These are phyloP conservation scores for Diutina sp. DNA, from an alignment of 1,139 yeast genomes.

Conservation along the genomic window DNA sequence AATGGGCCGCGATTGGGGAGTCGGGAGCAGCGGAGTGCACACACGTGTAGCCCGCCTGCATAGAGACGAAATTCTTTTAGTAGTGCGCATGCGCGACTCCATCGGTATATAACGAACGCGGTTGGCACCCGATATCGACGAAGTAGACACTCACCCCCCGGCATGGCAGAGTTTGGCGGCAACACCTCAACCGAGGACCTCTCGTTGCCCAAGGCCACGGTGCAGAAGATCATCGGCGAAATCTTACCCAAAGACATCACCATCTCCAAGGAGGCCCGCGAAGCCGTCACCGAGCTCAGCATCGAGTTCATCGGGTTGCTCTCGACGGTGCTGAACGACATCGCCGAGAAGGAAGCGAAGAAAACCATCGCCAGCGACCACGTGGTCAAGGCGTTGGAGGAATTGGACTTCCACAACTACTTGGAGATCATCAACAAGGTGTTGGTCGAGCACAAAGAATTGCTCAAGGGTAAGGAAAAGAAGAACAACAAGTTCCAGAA, in stretches of 20 bases:
- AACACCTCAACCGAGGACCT: slow-evolving; percentile 19
- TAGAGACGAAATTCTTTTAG: neutral
- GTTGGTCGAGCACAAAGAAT: slow-evolving; percentile 76
- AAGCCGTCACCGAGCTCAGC: slow-evolving; percentile 90
- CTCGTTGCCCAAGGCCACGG: slow-evolving; percentile 64
- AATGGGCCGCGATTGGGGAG: neutral
- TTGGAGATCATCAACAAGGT: slow-evolving; percentile 74
- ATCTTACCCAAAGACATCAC: slow-evolving; percentile 78
- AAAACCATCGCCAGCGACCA: slow-evolving; percentile 96
- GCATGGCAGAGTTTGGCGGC: slow-evolving; percentile 2
- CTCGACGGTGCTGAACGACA: slow-evolving; percentile 88
- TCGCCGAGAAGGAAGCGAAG: slow-evolving; percentile 92
- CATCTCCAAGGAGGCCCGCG: slow-evolving; percentile 88
- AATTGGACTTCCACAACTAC: slow-evolving; percentile 78
- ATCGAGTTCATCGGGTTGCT: slow-evolving; percentile 92
- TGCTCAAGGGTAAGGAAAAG: slow-evolving; percentile 78
- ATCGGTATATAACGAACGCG: neutral
- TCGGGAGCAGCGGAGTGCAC: neutral
- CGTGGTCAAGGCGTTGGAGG: slow-evolving; percentile 80
- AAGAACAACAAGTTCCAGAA: slow-evolving; percentile 89
- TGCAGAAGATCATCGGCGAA: slow-evolving; percentile 86
- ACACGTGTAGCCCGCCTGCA: neutral
- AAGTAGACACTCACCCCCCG: neutral
- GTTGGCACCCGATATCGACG: neutral
- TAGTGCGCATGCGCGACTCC: neutral